Base-by-base conservation (phyloP, 768 basidiomycete genomes). In the Boletus subcaerulescens region DNA sequence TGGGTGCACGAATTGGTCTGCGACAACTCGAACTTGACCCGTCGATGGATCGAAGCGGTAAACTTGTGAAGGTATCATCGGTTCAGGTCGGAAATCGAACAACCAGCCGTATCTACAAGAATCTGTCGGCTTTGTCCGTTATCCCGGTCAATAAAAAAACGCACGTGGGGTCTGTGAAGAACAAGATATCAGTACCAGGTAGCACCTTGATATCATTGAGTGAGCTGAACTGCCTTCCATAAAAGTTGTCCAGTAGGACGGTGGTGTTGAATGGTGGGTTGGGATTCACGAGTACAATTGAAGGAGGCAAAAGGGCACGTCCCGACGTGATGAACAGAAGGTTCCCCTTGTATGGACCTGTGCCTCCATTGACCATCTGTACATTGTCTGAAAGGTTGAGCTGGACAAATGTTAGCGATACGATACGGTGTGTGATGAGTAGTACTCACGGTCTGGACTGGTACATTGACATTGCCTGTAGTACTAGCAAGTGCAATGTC, bases 171-270 rank as follows among this genome's bases (percentile, higher is more conserved):
- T 93, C 89, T 0, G 89, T 91, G 71, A 92, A 90, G 72, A 87
- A 90, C 2, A 91, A 60, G 38, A 80, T 80, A 36, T 83, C 83
- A 57, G 79, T 86, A 5, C 70, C 68, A 2, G 86, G 87, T 49
- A 89, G 84, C 4, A 90, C 74, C 61, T 88, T 90, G 55, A 87
- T 76, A 59, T 93, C 90, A 66, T 91, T 89, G 47, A 92, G 67
- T 2, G 89, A 89, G 70, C 88, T 91, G 72, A 91, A 93, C 59
- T 90, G 89, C 3, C 87, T 75, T 2, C 89, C 89, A 61, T 81
- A 87, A 70, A 79, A 89, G 71, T 91, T 92, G 70, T 91, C 87
- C 56, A 92, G 68, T 15, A 92, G 68, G 31, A 87, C 48, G 0
- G 86, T 90, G 8, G 79, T 72, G 52, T 90, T 87, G 70, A 84